Evolutionary conservation across 495 filamentous ascomycete genomes (phyloP), one percentile per base, ranked within the genome.

Genomic region (Daldinia caldariorum): DNA sequence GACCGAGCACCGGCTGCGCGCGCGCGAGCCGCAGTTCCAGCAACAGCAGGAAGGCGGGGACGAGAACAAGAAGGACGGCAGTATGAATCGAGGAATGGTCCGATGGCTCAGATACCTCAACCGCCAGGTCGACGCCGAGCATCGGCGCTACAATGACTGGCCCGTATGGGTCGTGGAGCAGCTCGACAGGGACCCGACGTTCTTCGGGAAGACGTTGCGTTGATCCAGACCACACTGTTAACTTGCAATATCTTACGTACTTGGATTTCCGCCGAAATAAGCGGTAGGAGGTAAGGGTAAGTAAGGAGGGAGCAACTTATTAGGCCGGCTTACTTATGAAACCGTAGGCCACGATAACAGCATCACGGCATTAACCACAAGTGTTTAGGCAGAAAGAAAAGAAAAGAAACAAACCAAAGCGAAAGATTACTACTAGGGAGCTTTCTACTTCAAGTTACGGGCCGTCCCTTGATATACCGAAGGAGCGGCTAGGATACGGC

Each of bases 111-210:
- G 66, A 61, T 74, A 79, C 29, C 72, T 85, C 45, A 84, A 85
- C 65, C 51, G 71, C 26, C 64, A 73, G 41, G 75, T 85, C n/a
- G 79, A 82, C 20, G 66, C 26, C 9, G 72, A 79, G 31, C 77
- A 85, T 66, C 66, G 29, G 35, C 32, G 7, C 35, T 83, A 82
- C 61, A 84, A 83, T 70, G 69, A 70, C 34, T 86, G 81, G 82
- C 81, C 83, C 5, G 43, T 73, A 62, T 86, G 83, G 84, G 81
- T 85, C 0, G 79, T 84, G 72, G 76, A 69, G 31, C 76, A 80
- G 73, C 69, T 83, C 56, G 76, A 75, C 7, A 34, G 49, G 39
- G 77, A 82, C 37, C 43, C 59, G 37, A 47, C 61, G 7, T 78
- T 67, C 41, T 84, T 83, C 73, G 80, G 80, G 18, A 80, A 64